Percentiles rank a stretch among this genome's conserved stretches.
Conservation (phyloP, 257 asterid species). For the Osmanthus fragrans region DNA sequence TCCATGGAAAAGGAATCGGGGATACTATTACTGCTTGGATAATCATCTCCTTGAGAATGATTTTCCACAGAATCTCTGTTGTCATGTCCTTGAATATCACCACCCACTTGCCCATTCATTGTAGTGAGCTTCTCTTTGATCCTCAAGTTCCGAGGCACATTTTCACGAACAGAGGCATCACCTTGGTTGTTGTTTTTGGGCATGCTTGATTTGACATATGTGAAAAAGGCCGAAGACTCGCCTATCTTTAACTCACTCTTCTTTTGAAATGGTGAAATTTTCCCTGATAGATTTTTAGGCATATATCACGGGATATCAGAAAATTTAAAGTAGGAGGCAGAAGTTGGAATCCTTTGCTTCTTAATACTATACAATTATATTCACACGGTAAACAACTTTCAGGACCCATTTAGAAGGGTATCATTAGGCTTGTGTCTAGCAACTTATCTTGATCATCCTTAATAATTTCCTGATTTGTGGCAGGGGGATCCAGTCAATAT, state of each 20-base stretch:
- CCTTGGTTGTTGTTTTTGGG: slow-evolving; percentile 46
- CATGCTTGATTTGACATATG: slow-evolving; percentile 72
- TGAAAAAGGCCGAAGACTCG: slow-evolving; percentile 90
- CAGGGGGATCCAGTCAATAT: background rate
- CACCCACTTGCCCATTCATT: slow-evolving; percentile 32
- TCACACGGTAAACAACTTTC: background rate
- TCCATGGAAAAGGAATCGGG: slow-evolving; percentile 48
- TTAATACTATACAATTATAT: background rate
- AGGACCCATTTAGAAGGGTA: background rate
- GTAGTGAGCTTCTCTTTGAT: slow-evolving; percentile 29
- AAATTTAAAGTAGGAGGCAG: background rate
- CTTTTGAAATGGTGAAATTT: slow-evolving; percentile 52
- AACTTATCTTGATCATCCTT: background rate
- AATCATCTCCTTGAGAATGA: slow-evolving; percentile 43
- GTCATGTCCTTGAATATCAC: slow-evolving; percentile 32
- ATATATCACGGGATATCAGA: background rate
- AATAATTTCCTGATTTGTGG: background rate
- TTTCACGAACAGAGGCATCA: slow-evolving; percentile 33
- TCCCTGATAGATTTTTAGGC: slow-evolving; percentile 44
- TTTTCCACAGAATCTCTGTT: slow-evolving; percentile 31
- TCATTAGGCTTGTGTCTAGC: background rate
- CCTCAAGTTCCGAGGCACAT: slow-evolving; percentile 30
- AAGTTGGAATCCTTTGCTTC: background rate
- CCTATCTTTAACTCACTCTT: slow-evolving; percentile 81
- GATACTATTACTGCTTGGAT: slow-evolving; percentile 47